phyloP scores from a whole-genome alignment of 2,329 filamentous ascomycete genomes.

The Neopestalotiopsis sp. region DNA sequence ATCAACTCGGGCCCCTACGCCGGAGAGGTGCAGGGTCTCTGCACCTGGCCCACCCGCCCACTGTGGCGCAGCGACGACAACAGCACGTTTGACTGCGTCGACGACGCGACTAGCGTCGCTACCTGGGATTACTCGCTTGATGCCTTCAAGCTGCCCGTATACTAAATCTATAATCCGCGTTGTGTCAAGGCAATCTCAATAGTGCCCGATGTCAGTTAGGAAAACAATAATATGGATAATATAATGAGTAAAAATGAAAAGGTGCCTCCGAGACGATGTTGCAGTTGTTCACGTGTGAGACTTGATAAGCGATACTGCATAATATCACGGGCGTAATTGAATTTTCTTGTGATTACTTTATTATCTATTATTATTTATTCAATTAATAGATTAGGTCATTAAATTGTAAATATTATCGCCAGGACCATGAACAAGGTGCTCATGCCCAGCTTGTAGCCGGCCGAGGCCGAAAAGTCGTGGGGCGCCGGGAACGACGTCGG shows the following conservation, averaged over 20 bases:
- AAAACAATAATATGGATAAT: too few species aligned
- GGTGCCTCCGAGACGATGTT: too few species aligned
- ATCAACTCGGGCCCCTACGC: constrained; percentile 34
- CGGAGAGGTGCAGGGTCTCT: constrained; percentile 43
- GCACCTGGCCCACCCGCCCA: constrained; percentile 45
- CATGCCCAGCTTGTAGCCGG: constrained; percentile 10
- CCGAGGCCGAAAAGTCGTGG: not conserved
- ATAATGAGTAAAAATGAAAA: too few species aligned
- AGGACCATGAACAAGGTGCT: not conserved
- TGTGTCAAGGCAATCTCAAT: not conserved
- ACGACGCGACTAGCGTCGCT: constrained; percentile 24
- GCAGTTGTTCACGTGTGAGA: too few species aligned
- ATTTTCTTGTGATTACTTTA: too few species aligned
- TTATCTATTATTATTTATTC: too few species aligned
- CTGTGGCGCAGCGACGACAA: constrained; percentile 31
- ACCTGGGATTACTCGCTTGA: constrained; percentile 34
- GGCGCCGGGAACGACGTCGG: not conserved
- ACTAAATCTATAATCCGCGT: constrained; percentile 8
- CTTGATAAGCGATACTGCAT: too few species aligned
- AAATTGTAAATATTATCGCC: constrained; percentile 7
- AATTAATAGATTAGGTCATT: not conserved
- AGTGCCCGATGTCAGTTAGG: not conserved
- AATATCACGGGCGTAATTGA: too few species aligned
- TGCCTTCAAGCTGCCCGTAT: constrained; percentile 29
- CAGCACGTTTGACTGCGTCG: constrained; percentile 32